Evolutionary conservation across 345 rosid genomes (phyloP), one percentile per base, ranked within the genome.

Genomic region (Pugionium cornutum): DNA sequence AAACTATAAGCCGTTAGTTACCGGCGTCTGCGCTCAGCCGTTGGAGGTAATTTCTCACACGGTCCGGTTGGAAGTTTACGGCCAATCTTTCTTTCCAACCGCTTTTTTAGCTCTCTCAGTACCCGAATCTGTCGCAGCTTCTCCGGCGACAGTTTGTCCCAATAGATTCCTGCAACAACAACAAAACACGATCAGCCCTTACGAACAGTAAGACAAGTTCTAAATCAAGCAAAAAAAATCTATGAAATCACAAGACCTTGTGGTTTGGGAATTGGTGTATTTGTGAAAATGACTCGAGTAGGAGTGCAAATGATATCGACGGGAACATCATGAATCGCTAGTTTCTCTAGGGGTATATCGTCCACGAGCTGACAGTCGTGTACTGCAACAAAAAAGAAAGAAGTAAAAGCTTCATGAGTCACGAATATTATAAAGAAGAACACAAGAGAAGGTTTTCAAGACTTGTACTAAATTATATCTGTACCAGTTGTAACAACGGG

Each of bases 231-330:
- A 18, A 6, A 51, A 29, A 6, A 50, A 42, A 1, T 37, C 5
- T 30, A n/a, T 7, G 10, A 27, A 3, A 26, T 29, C 34, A 10
- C 9, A 83, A 52, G 26, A 91, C 97, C 96, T 82, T 84, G 85
- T 50, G 96, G 98, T 80, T 92, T 89, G 0, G 92, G 92, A 37
- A 87, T 86, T 1, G 74, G 58, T 69, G 85, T 79, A 39, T 79
- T 80, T 3, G 96, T 84, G 67, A 81, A 85, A 58, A 92, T 85
- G 69, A 92, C 84, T 75, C 78, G 86, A 32, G 84, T 82, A 47
- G 98, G 89, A 60, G 96, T 87, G 80, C 96, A 89, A 58, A 92
- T 79, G 64, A 92, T 82, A 79, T 92, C 96, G 35, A 92, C 95
- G 9, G 95, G 91, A 68, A 92, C 98, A 48, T 92, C 98, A 52